phyloP scores from a whole-genome alignment of 23 red algal genomes.

The Agarophyton chilense region DNA sequence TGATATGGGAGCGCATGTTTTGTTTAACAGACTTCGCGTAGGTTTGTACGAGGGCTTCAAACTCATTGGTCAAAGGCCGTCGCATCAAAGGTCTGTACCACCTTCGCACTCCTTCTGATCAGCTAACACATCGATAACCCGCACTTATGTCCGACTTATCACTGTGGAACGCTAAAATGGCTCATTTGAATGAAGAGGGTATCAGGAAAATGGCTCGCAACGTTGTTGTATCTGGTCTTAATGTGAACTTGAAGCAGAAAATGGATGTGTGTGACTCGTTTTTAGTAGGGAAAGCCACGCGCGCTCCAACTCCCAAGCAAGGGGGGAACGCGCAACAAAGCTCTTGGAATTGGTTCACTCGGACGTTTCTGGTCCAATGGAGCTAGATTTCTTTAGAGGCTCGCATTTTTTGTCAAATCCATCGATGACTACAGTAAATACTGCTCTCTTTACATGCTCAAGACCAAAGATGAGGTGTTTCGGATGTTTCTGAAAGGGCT shows the following conservation, averaged over 20 bases:
- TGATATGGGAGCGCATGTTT: neutral
- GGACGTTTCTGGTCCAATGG: constrained; percentile 29
- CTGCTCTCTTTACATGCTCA: constrained; percentile 19
- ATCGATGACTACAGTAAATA: constrained; percentile 10
- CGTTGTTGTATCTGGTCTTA: neutral
- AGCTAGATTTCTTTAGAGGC: neutral
- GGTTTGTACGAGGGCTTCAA: neutral
- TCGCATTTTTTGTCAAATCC: constrained; percentile 55
- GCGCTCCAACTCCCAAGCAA: constrained; percentile 29
- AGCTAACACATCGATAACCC: neutral
- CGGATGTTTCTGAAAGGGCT: constrained; percentile 16
- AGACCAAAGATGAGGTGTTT: constrained; percentile 35
- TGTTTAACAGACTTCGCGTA: constrained; percentile 7
- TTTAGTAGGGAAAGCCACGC: constrained; percentile 1
- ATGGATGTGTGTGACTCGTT: constrained; percentile 36
- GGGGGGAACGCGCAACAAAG: neutral
- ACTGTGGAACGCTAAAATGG: constrained; percentile 27
- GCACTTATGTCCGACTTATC: neutral
- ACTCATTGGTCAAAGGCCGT: neutral
- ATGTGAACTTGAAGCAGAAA: constrained; percentile 12
- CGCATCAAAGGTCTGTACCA: neutral
- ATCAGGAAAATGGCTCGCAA: constrained; percentile 12
- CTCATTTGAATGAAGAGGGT: constrained; percentile 40
- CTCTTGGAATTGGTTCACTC: constrained; percentile 1
- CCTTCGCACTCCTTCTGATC: neutral